These are phyloP conservation scores for Tetradesmus obliquus DNA, from an alignment of 139 green algal genomes.

Conservation along the genomic window DNA sequence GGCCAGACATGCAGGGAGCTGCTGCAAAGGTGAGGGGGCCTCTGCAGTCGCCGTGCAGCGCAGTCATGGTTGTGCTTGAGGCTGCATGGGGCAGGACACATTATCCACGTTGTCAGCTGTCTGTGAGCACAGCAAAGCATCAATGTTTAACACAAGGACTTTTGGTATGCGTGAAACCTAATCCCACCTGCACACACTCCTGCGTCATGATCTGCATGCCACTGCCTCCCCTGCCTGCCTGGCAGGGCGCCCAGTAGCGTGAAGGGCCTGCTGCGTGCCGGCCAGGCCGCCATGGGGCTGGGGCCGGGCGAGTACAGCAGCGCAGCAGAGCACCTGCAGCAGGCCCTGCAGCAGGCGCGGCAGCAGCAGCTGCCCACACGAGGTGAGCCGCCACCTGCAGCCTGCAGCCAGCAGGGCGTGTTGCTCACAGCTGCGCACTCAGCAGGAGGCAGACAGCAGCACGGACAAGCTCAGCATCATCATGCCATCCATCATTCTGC, in stretches of 20 bases:
- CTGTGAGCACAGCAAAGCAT: too few relatives aligned
- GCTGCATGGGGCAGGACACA: background rate
- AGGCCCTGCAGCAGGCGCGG: background rate
- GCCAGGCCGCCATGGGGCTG: background rate
- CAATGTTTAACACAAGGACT: too few relatives aligned
- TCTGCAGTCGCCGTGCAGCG: background rate
- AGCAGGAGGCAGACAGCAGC: background rate
- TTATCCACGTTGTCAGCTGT: too few relatives aligned
- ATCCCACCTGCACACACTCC: background rate
- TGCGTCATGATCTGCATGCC: background rate
- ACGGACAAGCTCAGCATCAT: too few relatives aligned
- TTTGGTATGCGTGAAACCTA: too few relatives aligned
- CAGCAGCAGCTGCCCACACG: conserved; percentile 8
- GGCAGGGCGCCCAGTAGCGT: background rate
- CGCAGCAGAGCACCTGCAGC: background rate
- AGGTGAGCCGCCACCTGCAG: background rate
- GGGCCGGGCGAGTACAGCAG: background rate
- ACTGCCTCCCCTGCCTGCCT: too few relatives aligned
- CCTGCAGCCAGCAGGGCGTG: background rate
- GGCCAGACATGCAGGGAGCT: background rate
- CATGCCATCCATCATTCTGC: too few relatives aligned
- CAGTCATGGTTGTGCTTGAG: background rate
- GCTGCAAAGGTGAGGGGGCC: background rate
- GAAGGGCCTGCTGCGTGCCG: conserved; percentile 23
- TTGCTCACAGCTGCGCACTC: background rate